These are phyloP conservation scores for Meira miltonrushii DNA, from an alignment of 1,284 basidiomycete species.

Conservation along the genomic window DNA sequence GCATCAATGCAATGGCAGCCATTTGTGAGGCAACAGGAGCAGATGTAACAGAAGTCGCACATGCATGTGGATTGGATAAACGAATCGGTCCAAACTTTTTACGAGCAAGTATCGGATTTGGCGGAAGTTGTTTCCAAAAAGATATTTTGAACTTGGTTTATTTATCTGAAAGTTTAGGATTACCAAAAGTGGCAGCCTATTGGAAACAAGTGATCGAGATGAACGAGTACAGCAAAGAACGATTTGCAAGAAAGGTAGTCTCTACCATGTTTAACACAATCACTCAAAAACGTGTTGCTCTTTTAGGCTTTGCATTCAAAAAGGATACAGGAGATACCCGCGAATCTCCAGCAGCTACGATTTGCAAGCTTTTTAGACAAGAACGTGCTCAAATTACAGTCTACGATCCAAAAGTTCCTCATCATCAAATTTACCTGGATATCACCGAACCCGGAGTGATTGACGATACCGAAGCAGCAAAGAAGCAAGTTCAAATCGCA, in stretches of 20 bases:
- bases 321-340: slow-evolving; percentile 58
- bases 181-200: slow-evolving; percentile 96
- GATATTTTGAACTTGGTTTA: slow-evolving; percentile 99
- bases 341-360: slow-evolving; percentile 91
- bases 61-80: slow-evolving; percentile 86
- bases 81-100: slow-evolving; percentile 94
- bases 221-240: slow-evolving; percentile 50
- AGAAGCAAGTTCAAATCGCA: slow-evolving; percentile 78
- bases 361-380: slow-evolving; percentile 85
- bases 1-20: slow-evolving; percentile 93
- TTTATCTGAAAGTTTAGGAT: slow-evolving; percentile 77
- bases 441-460: slow-evolving; percentile 56
- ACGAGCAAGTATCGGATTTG: slow-evolving; percentile 91
- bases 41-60: slow-evolving; percentile 94
- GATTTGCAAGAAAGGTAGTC: slow-evolving; percentile 54
- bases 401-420: slow-evolving; percentile 79
- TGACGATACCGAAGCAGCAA: slow-evolving; percentile 65
- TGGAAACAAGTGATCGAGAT: slow-evolving; percentile 61
- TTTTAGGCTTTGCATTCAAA: slow-evolving; percentile 71
- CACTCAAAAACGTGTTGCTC: slow-evolving; percentile 89
- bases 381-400: slow-evolving; percentile 81
- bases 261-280: slow-evolving; percentile 92
- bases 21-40: slow-evolving; percentile 99
- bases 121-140: slow-evolving; percentile 83
- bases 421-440: slow-evolving; percentile 58